Evolutionary conservation across 768 basidiomycete species (phyloP).

Genomic region (Tubosaeta sp.): DNA sequence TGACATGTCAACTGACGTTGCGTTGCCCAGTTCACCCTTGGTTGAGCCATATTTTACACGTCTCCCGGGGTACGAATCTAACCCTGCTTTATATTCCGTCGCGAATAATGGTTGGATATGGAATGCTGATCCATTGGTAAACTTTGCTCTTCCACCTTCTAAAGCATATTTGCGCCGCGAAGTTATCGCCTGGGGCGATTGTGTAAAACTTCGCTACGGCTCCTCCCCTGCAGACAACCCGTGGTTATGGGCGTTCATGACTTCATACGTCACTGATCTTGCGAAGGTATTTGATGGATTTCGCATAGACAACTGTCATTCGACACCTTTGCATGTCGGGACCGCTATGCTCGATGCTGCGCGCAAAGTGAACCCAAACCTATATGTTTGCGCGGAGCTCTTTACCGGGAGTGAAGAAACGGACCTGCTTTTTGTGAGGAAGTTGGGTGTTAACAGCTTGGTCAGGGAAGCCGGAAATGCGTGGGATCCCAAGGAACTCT

Average conservation of each 20-base stretch:
- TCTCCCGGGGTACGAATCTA: conserved; percentile 53
- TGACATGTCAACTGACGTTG: conserved; percentile 6
- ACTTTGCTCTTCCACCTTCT: conserved; percentile 89
- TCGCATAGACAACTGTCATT: conserved; percentile 98
- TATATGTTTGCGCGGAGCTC: conserved; percentile 97
- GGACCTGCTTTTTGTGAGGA: conserved; percentile 87
- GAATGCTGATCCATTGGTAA: conserved; percentile 89
- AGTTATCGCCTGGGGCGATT: conserved; percentile 97
- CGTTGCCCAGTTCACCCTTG: conserved; percentile 60
- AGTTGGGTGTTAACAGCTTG: conserved; percentile 89
- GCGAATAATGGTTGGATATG: conserved; percentile 99
- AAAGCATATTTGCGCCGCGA: conserved; percentile 94
- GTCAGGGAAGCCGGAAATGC: conserved; percentile 95
- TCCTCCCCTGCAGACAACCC: conserved; percentile 75
- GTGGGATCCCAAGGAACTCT: conserved; percentile 85
- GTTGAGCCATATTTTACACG: conserved; percentile 94
- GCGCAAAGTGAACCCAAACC: conserved; percentile 78
- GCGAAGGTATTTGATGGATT: conserved; percentile 91
- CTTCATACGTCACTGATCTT: conserved; percentile 72
- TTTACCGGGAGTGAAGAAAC: conserved; percentile 95
- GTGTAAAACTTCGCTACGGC: conserved; percentile 97
- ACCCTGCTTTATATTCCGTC: conserved; percentile 61
- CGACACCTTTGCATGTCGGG: conserved; percentile 96
- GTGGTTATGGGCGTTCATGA: conserved; percentile 94
- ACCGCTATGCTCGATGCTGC: conserved; percentile 90